Conservation (phyloP, 1,139 yeast species). For the Blastobotrys apis region DNA sequence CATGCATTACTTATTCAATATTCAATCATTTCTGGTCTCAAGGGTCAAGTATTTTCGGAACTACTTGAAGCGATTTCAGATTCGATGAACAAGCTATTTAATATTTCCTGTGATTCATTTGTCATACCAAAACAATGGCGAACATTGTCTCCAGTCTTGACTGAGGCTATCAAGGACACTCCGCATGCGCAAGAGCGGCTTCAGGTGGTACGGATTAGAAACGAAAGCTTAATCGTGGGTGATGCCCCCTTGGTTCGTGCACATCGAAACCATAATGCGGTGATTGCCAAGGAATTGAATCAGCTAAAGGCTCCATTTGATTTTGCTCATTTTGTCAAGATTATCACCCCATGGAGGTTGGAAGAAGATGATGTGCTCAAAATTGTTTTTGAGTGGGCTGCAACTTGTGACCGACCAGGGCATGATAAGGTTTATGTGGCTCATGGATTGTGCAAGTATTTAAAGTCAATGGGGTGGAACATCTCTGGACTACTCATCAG, state of each 20-base stretch:
- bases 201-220: constrained; percentile 31
- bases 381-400: constrained; percentile 33
- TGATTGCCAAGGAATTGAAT: constrained; percentile 24
- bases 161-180: constrained; percentile 34
- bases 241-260: constrained; percentile 24
- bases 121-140: constrained; percentile 78
- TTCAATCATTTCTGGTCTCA: constrained; percentile 17
- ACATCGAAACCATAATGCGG: constrained; percentile 20
- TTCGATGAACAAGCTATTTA: constrained; percentile 41
- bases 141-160: constrained; percentile 51
- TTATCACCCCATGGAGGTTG: constrained; percentile 20
- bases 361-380: constrained; percentile 22
- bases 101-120: constrained; percentile 59
- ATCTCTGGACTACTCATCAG: constrained; percentile 29
- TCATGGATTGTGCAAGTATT: constrained; percentile 24
- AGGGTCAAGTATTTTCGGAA: constrained; percentile 29
- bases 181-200: constrained; percentile 29
- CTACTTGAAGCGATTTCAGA: constrained; percentile 16
- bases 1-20: constrained; percentile 27
- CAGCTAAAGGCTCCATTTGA: constrained; percentile 22
- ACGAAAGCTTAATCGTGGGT: constrained; percentile 30
- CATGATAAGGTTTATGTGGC: constrained; percentile 28
- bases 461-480: constrained; percentile 25
- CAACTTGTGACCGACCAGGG: constrained; percentile 24
- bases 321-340: constrained; percentile 21